A percentile compares a stretch with the other conserved stretches of the same genome.
These are phyloP conservation scores for Bodo saltans DNA, from an alignment of 78 protist genomes.

Conservation along the genomic window DNA sequence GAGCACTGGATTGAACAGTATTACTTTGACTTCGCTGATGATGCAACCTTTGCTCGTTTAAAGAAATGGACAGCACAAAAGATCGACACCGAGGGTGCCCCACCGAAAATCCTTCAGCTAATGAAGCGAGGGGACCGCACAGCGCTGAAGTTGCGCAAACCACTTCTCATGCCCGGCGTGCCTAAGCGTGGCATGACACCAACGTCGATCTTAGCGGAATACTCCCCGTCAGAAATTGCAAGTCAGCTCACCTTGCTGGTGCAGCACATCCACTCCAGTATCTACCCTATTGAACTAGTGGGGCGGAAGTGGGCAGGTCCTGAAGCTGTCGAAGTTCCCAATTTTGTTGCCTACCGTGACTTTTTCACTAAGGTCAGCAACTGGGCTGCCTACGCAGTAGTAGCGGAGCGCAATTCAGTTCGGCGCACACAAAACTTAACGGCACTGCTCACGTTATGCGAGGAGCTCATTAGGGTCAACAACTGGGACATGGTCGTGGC, in stretches of 20 bases:
- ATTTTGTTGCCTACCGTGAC: constrained; percentile 3
- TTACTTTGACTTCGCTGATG: constrained; percentile 27
- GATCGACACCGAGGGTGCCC: constrained; percentile 20
- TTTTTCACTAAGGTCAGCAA: background rate
- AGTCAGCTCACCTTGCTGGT: constrained; percentile 15
- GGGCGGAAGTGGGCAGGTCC: constrained; percentile 14
- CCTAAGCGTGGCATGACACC: background rate
- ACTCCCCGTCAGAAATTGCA: background rate
- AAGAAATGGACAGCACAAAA: background rate
- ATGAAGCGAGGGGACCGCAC: constrained; percentile 9
- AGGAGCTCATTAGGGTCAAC: background rate
- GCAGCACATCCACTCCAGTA: constrained; percentile 3
- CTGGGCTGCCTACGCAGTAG: constrained; percentile 8
- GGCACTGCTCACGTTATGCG: background rate
- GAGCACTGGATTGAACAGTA: background rate
- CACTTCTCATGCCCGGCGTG: background rate
- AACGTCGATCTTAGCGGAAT: background rate
- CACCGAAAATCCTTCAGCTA: background rate
- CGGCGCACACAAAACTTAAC: background rate
- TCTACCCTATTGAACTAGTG: constrained; percentile 9
- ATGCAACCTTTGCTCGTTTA: background rate
- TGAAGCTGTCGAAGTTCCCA: background rate
- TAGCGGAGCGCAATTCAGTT: background rate
- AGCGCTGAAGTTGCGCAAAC: background rate
- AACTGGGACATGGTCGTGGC: constrained; percentile 32